Percentiles rank a stretch among this genome's conserved stretches.
phyloP scores from a whole-genome alignment of 805 yeast genomes.

The Ogataea chonburiensis region DNA sequence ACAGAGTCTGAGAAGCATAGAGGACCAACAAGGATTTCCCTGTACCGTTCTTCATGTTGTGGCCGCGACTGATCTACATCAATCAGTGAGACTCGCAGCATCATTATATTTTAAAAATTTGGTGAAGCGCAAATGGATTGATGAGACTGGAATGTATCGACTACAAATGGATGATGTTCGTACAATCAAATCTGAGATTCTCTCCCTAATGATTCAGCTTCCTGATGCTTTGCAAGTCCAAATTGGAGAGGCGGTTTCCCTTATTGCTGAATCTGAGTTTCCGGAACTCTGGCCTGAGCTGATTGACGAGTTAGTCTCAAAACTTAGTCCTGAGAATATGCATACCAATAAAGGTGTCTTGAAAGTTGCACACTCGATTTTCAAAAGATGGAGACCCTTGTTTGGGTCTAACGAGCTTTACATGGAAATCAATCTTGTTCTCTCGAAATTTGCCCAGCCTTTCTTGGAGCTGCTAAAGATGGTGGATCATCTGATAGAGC shows the following conservation, averaged over 20 bases:
- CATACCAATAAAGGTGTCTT: slow-evolving; percentile 79
- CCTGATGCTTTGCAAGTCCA: slow-evolving; percentile 86
- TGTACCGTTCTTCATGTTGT: slow-evolving; percentile 73
- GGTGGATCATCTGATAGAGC: slow-evolving; percentile 64
- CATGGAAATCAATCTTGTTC: slow-evolving; percentile 80
- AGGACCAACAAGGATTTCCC: slow-evolving; percentile 70
- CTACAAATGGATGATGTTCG: slow-evolving; percentile 60
- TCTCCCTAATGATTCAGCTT: slow-evolving; percentile 79
- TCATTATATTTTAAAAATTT: slow-evolving; percentile 89
- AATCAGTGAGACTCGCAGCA: slow-evolving; percentile 75
- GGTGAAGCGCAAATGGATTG: slow-evolving; percentile 82
- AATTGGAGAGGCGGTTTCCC: slow-evolving; percentile 88
- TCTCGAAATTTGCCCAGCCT: slow-evolving; percentile 79
- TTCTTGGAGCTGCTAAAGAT: slow-evolving; percentile 66
- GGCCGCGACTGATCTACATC: slow-evolving; percentile 54
- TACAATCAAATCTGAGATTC: slow-evolving; percentile 70
- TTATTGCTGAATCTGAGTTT: slow-evolving; percentile 94
- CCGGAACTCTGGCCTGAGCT: slow-evolving; percentile 86
- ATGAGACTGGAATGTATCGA: slow-evolving; percentile 79
- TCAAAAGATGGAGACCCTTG: slow-evolving; percentile 94
- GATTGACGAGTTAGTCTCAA: slow-evolving; percentile 67
- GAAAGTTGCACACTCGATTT: slow-evolving; percentile 91
- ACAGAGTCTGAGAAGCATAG: slow-evolving; percentile 57
- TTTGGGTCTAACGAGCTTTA: slow-evolving; percentile 89
- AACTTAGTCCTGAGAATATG: slow-evolving; percentile 65